Base-by-base conservation (phyloP, 106 monocot species). In the Amphibolis antarctica region DNA sequence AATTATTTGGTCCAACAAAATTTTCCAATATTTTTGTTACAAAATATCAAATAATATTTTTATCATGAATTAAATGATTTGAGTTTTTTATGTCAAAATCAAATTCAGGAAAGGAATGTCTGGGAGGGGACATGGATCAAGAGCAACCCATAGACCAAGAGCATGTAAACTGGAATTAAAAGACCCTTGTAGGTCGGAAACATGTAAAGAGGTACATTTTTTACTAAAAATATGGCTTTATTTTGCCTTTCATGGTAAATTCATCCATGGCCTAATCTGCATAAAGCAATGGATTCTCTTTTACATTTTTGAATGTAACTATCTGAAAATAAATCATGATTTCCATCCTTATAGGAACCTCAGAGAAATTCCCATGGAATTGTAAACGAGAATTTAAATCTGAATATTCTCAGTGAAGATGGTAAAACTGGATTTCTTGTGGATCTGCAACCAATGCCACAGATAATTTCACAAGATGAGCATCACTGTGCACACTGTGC, bases 371-470 rank as follows among this genome's bases (percentile, higher is more conserved):
- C 66, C 59, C 53, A 66, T 48, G 71, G 25, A 53, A 49, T 59
- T 45, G 76, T 69, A 55, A 69, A 66, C 42, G 46, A 19, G 20
- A 19, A 29, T 25, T 12, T 57, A 45, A 93, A 82, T 59, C 36
- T 54, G 36, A 74, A 76, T 58, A 59, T 62, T 72, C 59, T 52
- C 18, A 76, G 58, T 29, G 55, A 66, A 28, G 65, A 80, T 63
- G 72, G 76, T 30, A 74, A 76, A 15, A 59, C 50, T 11, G 79
- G 78, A 76, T 25, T 82, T 18, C 63, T 82, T 51, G 73, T 62
- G 9, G 88, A 92, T 71, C 78, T 87, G 25, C 79, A 83, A 48
- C 75, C 84, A 68, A 62, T 76, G 60, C 59, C 84, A 65, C 61
- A 69, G 44, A 70, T 77, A 58, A 79, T 69, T 45, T 71, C 43